Evolutionary conservation across 352 stramenopile species (phyloP), one percentile per base, ranked within the genome.

Genomic region (Phytophthora aleatoria): DNA sequence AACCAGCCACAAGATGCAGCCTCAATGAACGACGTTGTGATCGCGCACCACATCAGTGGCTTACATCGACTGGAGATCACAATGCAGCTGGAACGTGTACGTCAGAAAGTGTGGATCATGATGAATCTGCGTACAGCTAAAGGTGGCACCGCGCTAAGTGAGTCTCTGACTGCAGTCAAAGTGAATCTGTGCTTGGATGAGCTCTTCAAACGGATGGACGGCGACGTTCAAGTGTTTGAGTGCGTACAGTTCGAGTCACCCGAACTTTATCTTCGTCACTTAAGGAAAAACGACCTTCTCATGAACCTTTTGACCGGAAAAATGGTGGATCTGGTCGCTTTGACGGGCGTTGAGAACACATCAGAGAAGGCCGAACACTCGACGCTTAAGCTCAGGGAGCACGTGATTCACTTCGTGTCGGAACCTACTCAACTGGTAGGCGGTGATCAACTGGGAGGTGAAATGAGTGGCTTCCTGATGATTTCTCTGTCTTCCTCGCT

Each of bases 391-490:
- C 11, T 41, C 3, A 55, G 30, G 10, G 54, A 57, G 20, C 69
- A 76, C 39, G 44, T 67, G 24, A 67, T 76, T 55, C 69, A 90
- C 54, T 90, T 90, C 39, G 67, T 90, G 1, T 81, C 82, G 2
- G 79, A 91, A 30, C 83, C 85, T 11, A 82, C 73, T 5, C 69
- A 76, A 35, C 44, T 89, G 31, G 74, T 73, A 16, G 65, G 50
- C 5, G 67, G 61, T 3, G 60, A 70, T 36, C 64, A 73, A 36
- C 41, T 67, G 0, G 75, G 59, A 51, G 77, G 74, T 7, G 79
- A 91, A 28, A 91, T 92, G 83, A 78, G 68, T 35, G 86, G 84
- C 41, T 94, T 90, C 43, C 67, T 94, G 20, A 91, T 93, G 81
- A 67, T 92, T 16, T 83, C 82, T 2, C 71, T 78, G 9, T 69